Evolutionary conservation across 768 basidiomycete species (phyloP).

Genomic region (Glaciozyma antarctica): DNA sequence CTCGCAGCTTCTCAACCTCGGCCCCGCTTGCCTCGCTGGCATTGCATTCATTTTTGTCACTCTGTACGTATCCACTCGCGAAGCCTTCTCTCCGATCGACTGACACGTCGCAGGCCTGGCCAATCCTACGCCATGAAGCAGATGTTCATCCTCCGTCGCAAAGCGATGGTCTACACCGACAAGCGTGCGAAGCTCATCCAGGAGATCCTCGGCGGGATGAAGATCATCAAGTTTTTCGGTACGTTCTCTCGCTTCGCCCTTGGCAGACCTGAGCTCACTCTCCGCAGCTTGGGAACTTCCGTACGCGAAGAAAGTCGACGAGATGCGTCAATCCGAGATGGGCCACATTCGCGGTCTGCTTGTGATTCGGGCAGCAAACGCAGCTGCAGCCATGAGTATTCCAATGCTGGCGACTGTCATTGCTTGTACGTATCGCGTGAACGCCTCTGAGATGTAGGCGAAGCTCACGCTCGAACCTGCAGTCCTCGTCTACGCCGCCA

Average conservation of each 20-base stretch:
- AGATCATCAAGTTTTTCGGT: slow-evolving; percentile 36
- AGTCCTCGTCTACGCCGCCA: slow-evolving; percentile 53
- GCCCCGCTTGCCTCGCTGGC: slow-evolving; percentile 51
- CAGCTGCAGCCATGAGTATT: slow-evolving; percentile 29
- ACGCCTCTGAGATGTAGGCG: no score
- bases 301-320: slow-evolving; percentile 58
- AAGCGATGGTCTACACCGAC: slow-evolving; percentile 79
- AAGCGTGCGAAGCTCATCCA: slow-evolving; percentile 79
- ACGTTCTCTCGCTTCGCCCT: slow-evolving; percentile 23
- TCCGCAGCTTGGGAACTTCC: slow-evolving; percentile 54
- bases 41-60: slow-evolving; percentile 58
- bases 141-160: slow-evolving; percentile 58
- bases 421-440: slow-evolving; percentile 32
- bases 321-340: slow-evolving; percentile 62
- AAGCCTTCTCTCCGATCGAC: slow-evolving; percentile 34
- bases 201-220: slow-evolving; percentile 51
- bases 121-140: slow-evolving; percentile 66
- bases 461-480: no score
- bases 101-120: slow-evolving; percentile 47
- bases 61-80: slow-evolving; percentile 33
- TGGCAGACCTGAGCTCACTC: slow-evolving; percentile 66
- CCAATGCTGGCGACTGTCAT: slow-evolving; percentile 40
- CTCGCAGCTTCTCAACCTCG: slow-evolving; percentile 52
- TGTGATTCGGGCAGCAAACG: slow-evolving; percentile 34
- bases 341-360: slow-evolving; percentile 44